These are phyloP conservation scores for Russula griseocarnosa DNA, from an alignment of 768 basidiomycete species.

Conservation along the genomic window DNA sequence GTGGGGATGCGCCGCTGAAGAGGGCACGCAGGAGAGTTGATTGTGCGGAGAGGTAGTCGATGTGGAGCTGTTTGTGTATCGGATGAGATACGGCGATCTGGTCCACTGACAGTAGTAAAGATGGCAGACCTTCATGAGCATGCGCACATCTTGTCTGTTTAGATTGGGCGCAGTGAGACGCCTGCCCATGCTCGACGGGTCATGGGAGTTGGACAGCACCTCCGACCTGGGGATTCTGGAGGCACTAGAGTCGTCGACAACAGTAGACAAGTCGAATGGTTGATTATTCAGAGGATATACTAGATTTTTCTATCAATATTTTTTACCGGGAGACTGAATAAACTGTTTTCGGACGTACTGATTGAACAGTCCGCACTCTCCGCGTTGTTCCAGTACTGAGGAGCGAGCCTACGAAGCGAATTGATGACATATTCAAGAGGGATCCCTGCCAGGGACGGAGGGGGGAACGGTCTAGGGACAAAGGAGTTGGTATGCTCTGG, in stretches of 20 bases:
- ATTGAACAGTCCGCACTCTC: slow-evolving; percentile 79
- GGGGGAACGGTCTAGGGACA: slow-evolving; percentile 58
- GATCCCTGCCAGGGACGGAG: slow-evolving; percentile 56
- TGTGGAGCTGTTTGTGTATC: slow-evolving; percentile 54
- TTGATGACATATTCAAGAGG: slow-evolving; percentile 70
- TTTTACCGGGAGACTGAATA: not conserved
- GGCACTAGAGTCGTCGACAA: slow-evolving; percentile 1
- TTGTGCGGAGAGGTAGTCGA: slow-evolving; percentile 78
- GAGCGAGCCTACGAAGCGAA: slow-evolving; percentile 62
- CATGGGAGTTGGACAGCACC: slow-evolving; percentile 34
- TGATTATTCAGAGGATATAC: slow-evolving; percentile 20
- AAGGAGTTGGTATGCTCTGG: slow-evolving; percentile 39
- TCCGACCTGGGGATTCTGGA: slow-evolving; percentile 17
- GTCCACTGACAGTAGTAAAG: not conserved
- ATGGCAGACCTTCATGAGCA: slow-evolving; percentile 58
- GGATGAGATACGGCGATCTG: slow-evolving; percentile 14
- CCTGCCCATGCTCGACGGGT: slow-evolving; percentile 44
- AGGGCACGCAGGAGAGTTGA: slow-evolving; percentile 68
- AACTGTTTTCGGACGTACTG: slow-evolving; percentile 40
- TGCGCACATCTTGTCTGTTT: slow-evolving; percentile 46
- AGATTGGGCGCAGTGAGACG: slow-evolving; percentile 51
- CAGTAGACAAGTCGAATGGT: not conserved
- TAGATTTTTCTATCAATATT: slow-evolving; percentile 2
- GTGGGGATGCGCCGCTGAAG: slow-evolving; percentile 61
- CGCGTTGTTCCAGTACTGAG: slow-evolving; percentile 68